phyloP scores from a whole-genome alignment of 2,329 filamentous ascomycete species.

The Claviceps paspali region DNA sequence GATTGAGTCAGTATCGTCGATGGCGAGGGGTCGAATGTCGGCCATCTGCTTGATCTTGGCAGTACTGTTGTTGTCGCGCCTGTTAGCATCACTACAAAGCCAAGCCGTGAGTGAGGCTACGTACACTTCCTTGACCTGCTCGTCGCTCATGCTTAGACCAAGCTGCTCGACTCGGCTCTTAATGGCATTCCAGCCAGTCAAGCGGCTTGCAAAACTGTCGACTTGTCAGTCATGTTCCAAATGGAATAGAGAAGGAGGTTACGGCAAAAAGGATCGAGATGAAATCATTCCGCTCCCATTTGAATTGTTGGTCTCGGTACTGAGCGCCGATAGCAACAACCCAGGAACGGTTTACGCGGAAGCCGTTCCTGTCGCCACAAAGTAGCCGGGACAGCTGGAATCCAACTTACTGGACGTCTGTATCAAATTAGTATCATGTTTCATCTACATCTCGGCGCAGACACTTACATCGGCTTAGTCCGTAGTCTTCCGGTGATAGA shows the following conservation, averaged over 20 bases:
- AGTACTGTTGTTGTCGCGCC: constrained; percentile 18
- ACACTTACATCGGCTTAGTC: constrained; percentile 5
- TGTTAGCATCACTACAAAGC: background rate
- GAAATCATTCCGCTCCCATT: background rate
- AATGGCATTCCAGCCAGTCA: constrained; percentile 92
- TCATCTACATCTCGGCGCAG: background rate
- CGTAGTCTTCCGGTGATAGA: constrained; percentile 59
- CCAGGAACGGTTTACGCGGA: background rate
- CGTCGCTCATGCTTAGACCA: constrained; percentile 38
- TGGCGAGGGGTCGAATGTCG: constrained; percentile 68
- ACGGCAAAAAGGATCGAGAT: background rate
- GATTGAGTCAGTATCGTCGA: constrained; percentile 81
- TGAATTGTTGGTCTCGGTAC: background rate
- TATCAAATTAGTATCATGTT: background rate
- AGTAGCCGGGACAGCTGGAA: background rate
- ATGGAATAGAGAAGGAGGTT: too few species aligned
- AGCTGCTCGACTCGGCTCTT: constrained; percentile 80
- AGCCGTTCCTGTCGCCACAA: background rate
- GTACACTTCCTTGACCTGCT: constrained; percentile 18
- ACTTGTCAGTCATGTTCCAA: background rate
- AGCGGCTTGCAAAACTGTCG: constrained; percentile 6
- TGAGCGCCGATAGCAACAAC: background rate
- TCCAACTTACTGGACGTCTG: constrained; percentile 2
- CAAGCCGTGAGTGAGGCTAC: constrained; percentile 4
- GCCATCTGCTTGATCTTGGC: constrained; percentile 81